A percentile compares a stretch with the other conserved stretches of the same genome.
Conservation (phyloP, 2,329 filamentous ascomycete genomes). For the Neofusicoccum ribis region DNA sequence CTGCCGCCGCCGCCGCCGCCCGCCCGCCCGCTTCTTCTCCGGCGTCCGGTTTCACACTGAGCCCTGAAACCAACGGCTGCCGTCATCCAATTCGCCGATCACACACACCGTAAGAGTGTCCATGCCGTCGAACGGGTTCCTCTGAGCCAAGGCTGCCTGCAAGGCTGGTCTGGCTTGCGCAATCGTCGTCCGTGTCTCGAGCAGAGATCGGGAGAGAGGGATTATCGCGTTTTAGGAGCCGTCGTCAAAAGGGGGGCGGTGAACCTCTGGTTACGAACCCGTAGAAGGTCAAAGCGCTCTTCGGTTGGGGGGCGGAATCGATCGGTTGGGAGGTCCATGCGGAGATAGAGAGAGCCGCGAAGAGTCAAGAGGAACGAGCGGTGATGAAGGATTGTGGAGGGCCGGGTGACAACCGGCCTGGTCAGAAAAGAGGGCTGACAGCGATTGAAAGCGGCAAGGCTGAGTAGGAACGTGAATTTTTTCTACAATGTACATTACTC, state of each 20-base stretch:
- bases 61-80: neutral
- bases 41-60: neutral
- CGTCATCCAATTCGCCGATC: neutral
- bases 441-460: too few species aligned
- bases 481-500: too few species aligned
- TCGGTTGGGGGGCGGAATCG: neutral
- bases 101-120: neutral
- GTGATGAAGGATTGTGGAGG: too few species aligned
- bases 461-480: too few species aligned
- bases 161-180: too few species aligned
- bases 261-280: neutral
- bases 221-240: too few species aligned
- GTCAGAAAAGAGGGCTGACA: neutral
- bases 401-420: too few species aligned
- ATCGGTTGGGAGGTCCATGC: constrained; percentile 1
- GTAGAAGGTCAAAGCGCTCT: neutral
- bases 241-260: neutral
- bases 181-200: too few species aligned
- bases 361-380: too few species aligned
- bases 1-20: neutral
- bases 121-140: too few species aligned
- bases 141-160: too few species aligned
- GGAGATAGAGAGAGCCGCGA: neutral
- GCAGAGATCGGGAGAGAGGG: too few species aligned
- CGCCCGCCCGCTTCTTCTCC: neutral